Base-by-base conservation (phyloP, 2,329 filamentous ascomycete species). In the Talaromyces marneffei region DNA sequence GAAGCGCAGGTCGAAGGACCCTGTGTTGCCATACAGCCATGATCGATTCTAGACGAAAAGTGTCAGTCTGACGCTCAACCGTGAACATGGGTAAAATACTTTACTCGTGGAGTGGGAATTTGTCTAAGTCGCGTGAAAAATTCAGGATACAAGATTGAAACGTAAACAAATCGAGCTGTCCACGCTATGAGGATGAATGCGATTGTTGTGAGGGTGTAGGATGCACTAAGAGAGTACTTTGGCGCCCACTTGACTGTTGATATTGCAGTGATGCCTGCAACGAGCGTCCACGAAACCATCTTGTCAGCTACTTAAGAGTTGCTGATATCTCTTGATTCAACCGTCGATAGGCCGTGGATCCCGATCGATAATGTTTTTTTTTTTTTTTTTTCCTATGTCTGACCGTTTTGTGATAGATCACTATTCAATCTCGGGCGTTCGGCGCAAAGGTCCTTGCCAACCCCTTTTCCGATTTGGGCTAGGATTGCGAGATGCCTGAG, bases 81-180 rank as follows among this genome's bases (percentile, higher is more conserved):
- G 16, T 6, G 25, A 16, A 6, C 2, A 7, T 10, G 18, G 18
- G 29, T 9, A 23, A 25, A 23, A 29, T 27, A 69, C 78, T 67
- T n/a, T 67, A 83, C 82, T 46, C 76, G 68, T 5, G 84, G 82
- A 12, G 55, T 73, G 3, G 85, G 85, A 33, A 89, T 69, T 66
- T 85, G 74, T 63, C 83, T 79, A 52, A 88, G 66, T 2, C 85
- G 84, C 40, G 80, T 85, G 63, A 88, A 75, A 63, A 79, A 83
- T 35, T 78, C 73, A 3, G 85, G 86, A 66, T 85, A 87, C 46
- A 88, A 66, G 9, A 86, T 55, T 0, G 83, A 68, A 27, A 44
- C 61, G 63, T 77, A 76, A 4, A 74, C 5, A 3, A 70, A 31
- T 44, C 66, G 70, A 6, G 66, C 62, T 2, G 66, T 6, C 35